These are phyloP conservation scores for Colletotrichum scovillei DNA, from an alignment of 2,329 filamentous ascomycete species.

Conservation along the genomic window DNA sequence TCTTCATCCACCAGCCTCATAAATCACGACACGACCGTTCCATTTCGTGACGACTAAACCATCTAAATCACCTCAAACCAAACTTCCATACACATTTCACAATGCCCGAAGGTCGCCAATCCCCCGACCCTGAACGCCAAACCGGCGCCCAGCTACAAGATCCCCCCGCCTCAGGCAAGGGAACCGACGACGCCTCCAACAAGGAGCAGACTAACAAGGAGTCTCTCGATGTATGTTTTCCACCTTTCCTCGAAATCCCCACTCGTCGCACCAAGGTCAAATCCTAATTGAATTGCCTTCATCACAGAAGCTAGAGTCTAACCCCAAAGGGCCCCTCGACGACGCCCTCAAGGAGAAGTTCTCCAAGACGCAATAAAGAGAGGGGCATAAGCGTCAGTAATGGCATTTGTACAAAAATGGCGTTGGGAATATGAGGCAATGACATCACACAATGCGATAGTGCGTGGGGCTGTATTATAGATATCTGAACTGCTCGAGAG, in stretches of 20 bases:
- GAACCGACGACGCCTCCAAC: slow-evolving; percentile 65
- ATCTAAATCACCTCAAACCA: background rate
- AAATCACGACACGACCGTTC: background rate
- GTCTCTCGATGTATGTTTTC: slow-evolving; percentile 57
- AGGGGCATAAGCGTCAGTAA: background rate
- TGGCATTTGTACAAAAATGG: background rate
- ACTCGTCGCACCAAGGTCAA: no score
- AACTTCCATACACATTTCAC: slow-evolving; percentile 42
- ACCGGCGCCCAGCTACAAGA: slow-evolving; percentile 72
- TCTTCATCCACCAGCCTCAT: background rate
- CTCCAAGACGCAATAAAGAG: slow-evolving; percentile 54
- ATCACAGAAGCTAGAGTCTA: slow-evolving; percentile 44
- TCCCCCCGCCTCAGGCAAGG: slow-evolving; percentile 67
- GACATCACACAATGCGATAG: slow-evolving; percentile 10
- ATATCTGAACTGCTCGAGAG: background rate
- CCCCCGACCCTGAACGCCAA: slow-evolving; percentile 78
- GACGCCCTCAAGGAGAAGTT: slow-evolving; percentile 71
- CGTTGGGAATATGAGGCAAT: slow-evolving; percentile 22
- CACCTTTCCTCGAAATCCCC: no score
- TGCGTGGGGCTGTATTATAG: slow-evolving; percentile 7
- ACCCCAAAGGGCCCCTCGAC: slow-evolving; percentile 74
- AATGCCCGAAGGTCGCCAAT: slow-evolving; percentile 83
- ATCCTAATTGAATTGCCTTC: no score
- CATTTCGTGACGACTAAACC: no score
- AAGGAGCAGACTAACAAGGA: slow-evolving; percentile 64